Evolutionary conservation across 208 protist species (phyloP).

Genomic region (Phytomonas sp.): DNA sequence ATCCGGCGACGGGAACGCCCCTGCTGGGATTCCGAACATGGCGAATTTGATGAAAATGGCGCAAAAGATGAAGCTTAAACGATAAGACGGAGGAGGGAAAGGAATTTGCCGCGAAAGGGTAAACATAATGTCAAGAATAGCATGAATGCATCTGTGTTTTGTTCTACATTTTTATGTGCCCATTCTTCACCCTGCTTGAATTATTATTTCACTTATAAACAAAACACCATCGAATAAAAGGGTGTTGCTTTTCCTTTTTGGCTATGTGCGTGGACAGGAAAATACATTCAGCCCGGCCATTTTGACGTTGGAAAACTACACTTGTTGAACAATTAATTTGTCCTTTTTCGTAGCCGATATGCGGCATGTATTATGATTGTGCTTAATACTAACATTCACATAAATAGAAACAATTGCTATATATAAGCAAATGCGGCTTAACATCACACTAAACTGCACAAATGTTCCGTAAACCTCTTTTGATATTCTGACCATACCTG

Average conservation of each 20-base stretch:
- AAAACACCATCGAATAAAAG: background rate
- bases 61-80: slow-evolving; percentile 35
- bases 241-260: background rate
- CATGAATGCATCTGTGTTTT: background rate
- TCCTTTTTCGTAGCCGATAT: background rate
- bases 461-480: background rate
- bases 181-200: background rate
- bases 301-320: background rate
- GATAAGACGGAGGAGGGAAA: slow-evolving; percentile 14
- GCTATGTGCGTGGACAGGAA: background rate
- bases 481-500: background rate
- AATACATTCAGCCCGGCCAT: background rate
- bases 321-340: background rate
- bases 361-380: background rate
- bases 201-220: background rate
- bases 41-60: slow-evolving; percentile 40
- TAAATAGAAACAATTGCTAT: background rate
- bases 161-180: background rate
- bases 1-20: slow-evolving; percentile 24
- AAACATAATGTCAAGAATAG: background rate
- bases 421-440: background rate
- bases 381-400: background rate
- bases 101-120: background rate
- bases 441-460: background rate
- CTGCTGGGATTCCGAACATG: slow-evolving; percentile 42